Evolutionary conservation across 2,329 filamentous ascomycete genomes (phyloP), one percentile per base, ranked within the genome.

Genomic region (Aspergillus sp.): DNA sequence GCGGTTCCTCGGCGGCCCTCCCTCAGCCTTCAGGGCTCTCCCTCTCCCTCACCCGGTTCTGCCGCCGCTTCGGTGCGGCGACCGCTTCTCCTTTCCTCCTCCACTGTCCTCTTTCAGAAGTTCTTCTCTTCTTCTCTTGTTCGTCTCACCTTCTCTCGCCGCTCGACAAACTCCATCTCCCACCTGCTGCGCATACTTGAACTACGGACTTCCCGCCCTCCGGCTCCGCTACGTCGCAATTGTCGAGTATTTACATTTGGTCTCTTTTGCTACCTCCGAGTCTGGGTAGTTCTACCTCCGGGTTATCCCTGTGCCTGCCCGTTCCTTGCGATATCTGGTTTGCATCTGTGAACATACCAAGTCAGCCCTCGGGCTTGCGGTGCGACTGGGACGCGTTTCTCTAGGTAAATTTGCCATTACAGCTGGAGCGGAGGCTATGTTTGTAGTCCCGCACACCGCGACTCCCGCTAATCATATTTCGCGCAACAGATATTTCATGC

Each of bases 61-160:
- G 64, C 64, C 63, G 62, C 62, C 62, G 57, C 52, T 56, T 61
- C 62, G 62, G 40, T 63, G 59, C 60, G 57, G 63, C 62, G 63
- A 70, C 71, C 69, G 69, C 73, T 71, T 72, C 69, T 69, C 67
- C 69, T 69, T 71, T 69, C 72, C 66, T 65, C 59, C 61, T 62
- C 63, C 27, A 31, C 27, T 55, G n/a, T 52, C 63, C 60, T 62
- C 55, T 54, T 47, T 57, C 50, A 44, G 19, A 35, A 44, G 46
- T 62, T 63, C 63, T 60, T 53, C 62, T 59, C 61, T 61, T 64
- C 62, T 60, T 52, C 62, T 57, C 61, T 49, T 37, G 52, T 46
- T 27, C 24, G 27, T 48, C 57, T 52, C 39, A 35, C 45, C 48
- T 45, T 46, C 46, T 51, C 47, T 48, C 12, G 44, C 33, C 57